A percentile compares a stretch with the other conserved stretches of the same genome.
Conservation (phyloP, 2,329 filamentous ascomycete species). For the Stagonosporopsis rhizophila region DNA sequence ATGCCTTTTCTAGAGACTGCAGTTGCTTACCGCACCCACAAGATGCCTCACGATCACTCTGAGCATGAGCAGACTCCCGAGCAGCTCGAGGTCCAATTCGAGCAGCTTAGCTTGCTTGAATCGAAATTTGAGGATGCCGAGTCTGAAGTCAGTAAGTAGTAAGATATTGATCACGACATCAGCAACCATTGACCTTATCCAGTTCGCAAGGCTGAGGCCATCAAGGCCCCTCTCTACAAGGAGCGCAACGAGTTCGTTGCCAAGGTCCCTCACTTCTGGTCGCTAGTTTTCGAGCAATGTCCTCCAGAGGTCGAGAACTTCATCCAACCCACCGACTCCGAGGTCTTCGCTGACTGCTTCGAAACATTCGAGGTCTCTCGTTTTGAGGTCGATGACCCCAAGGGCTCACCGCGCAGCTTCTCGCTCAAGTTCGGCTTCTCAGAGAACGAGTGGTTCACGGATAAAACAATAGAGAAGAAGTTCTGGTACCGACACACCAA, state of each 20-base stretch:
- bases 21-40: slow-evolving; percentile 17
- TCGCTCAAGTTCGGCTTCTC: slow-evolving; percentile 74
- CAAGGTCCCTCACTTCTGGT: slow-evolving; percentile 89
- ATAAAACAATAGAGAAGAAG: slow-evolving; percentile 83
- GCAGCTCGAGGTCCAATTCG: slow-evolving; percentile 59
- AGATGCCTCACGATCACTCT: slow-evolving; percentile 33
- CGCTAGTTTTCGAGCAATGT: slow-evolving; percentile 87
- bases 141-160: slow-evolving; percentile 73
- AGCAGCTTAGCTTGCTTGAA: slow-evolving; percentile 81
- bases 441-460: slow-evolving; percentile 82
- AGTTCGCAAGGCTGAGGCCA: slow-evolving; percentile 77
- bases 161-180: neutral
- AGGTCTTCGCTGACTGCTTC: slow-evolving; percentile 73
- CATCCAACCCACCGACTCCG: slow-evolving; percentile 81
- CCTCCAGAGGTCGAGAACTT: slow-evolving; percentile 86
- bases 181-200: slow-evolving; percentile 21
- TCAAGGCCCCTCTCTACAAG: slow-evolving; percentile 74
- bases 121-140: slow-evolving; percentile 84
- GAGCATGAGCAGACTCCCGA: slow-evolving; percentile 26
- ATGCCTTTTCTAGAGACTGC: slow-evolving; percentile 27
- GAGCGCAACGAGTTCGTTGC: slow-evolving; percentile 75
- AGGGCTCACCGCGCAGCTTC: slow-evolving; percentile 82
- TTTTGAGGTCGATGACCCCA: slow-evolving; percentile 74
- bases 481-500: slow-evolving; percentile 81
- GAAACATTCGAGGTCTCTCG: slow-evolving; percentile 74